These are phyloP conservation scores for Nyssa sinensis DNA, from an alignment of 148 eudicot genomes.

Conservation along the genomic window DNA sequence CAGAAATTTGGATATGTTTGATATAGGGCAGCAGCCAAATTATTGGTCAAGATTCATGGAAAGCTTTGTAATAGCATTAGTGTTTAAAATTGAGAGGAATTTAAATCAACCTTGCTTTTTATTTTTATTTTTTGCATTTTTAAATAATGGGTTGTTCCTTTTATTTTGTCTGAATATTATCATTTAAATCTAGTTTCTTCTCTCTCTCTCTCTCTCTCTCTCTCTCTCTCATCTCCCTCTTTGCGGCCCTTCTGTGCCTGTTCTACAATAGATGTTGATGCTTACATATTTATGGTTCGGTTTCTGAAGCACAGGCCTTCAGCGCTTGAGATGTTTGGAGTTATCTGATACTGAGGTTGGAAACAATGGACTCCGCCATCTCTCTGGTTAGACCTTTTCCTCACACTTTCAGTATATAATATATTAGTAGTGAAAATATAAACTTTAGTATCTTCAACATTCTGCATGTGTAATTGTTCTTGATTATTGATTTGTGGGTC, in stretches of 20 bases:
- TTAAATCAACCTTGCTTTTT: neutral
- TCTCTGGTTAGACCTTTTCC: conserved; percentile 57
- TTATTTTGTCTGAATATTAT: conserved; percentile 1
- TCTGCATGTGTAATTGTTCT: too few species aligned
- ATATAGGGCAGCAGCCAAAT: neutral
- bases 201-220: neutral
- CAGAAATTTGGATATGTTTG: neutral
- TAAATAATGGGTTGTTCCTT: neutral
- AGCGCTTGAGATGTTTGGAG: conserved; percentile 67
- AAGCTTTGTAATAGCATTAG: neutral
- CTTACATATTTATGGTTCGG: neutral
- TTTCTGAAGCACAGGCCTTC: conserved; percentile 57
- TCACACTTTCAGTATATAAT: neutral
- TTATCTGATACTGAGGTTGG: conserved; percentile 96
- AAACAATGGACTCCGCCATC: conserved; percentile 70
- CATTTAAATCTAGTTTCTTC: neutral
- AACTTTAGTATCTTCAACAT: too few species aligned
- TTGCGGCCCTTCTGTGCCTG: neutral
- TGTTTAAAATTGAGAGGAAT: neutral
- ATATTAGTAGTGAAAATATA: too few species aligned
- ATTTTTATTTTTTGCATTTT: too few species aligned
- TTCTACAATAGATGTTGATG: neutral
- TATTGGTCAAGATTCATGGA: neutral
- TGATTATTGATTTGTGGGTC: too few species aligned
- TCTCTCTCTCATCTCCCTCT: neutral